These are phyloP conservation scores for Uronychia binucleata DNA, from an alignment of 73 alveolate species.

Conservation along the genomic window DNA sequence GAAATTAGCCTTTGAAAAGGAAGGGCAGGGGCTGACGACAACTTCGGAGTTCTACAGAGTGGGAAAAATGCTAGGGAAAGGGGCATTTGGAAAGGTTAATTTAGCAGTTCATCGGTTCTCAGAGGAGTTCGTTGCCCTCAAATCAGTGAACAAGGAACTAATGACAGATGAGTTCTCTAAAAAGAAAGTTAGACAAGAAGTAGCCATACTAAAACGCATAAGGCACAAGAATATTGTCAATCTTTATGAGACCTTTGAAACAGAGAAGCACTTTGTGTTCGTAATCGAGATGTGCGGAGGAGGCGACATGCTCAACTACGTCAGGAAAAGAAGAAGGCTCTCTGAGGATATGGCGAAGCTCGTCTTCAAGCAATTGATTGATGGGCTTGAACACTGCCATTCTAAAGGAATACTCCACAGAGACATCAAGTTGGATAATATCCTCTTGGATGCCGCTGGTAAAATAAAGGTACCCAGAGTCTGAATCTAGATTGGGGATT, in stretches of 20 bases:
- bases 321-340: slow-evolving; percentile 48
- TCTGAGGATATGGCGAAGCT: slow-evolving; percentile 63
- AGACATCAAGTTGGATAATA: slow-evolving; percentile 80
- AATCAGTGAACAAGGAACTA: slow-evolving; percentile 56
- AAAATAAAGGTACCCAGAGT: slow-evolving; percentile 67
- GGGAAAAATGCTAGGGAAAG: background rate
- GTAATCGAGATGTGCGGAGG: slow-evolving; percentile 68
- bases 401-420: slow-evolving; percentile 70
- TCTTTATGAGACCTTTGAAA: slow-evolving; percentile 63
- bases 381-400: slow-evolving; percentile 73
- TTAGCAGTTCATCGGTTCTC: background rate
- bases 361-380: slow-evolving; percentile 56
- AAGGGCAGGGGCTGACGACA: background rate
- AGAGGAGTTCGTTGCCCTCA: slow-evolving; percentile 48
- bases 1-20: background rate
- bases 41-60: background rate
- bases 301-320: slow-evolving; percentile 59
- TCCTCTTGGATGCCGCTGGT: slow-evolving; percentile 76
- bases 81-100: slow-evolving; percentile 2
- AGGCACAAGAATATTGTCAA: slow-evolving; percentile 60
- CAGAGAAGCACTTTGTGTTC: slow-evolving; percentile 39
- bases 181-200: slow-evolving; percentile 56
- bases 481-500: slow-evolving; percentile 66
- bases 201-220: slow-evolving; percentile 43
- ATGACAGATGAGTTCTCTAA: slow-evolving; percentile 39